Conservation (phyloP, 306 rosid species). For the Canavalia ensiformis region DNA sequence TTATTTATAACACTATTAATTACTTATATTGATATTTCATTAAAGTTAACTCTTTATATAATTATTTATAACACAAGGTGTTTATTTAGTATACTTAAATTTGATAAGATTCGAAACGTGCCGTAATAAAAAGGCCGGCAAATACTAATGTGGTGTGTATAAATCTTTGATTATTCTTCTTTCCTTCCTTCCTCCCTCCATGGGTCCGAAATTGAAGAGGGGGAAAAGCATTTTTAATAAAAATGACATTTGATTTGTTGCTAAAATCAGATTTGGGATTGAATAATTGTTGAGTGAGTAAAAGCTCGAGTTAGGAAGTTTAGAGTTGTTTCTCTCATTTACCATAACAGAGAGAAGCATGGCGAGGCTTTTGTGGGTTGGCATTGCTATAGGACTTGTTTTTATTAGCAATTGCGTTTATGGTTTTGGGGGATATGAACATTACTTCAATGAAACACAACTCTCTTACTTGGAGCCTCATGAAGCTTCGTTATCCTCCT, state of each 20-base stretch:
- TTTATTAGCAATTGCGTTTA: conserved; percentile 57
- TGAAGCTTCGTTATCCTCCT: conserved; percentile 63
- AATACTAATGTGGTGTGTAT: conserved; percentile 28
- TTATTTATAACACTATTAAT: not conserved
- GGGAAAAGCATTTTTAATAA: not conserved
- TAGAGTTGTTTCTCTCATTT: too few relatives aligned
- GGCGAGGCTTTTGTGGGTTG: conserved; percentile 60
- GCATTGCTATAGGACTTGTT: conserved; percentile 54
- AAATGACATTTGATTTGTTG: conserved; percentile 32
- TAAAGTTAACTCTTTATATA: not conserved
- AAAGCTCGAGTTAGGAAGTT: too few relatives aligned
- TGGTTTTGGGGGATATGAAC: conserved; percentile 53
- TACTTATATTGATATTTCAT: not conserved
- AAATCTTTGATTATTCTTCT: conserved; percentile 6
- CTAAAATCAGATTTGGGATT: not conserved
- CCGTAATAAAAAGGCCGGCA: conserved; percentile 56
- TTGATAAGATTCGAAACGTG: conserved; percentile 61
- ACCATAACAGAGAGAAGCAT: conserved; percentile 6
- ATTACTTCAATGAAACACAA: conserved; percentile 70
- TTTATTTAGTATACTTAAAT: not conserved
- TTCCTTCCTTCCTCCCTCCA: conserved; percentile 20
- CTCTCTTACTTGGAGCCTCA: conserved; percentile 61
- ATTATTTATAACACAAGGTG: not conserved
- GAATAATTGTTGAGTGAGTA: too few relatives aligned
- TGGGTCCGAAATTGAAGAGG: conserved; percentile 35